Conservation (phyloP, 257 asterid genomes). For the Solanum bulbocastanum region DNA sequence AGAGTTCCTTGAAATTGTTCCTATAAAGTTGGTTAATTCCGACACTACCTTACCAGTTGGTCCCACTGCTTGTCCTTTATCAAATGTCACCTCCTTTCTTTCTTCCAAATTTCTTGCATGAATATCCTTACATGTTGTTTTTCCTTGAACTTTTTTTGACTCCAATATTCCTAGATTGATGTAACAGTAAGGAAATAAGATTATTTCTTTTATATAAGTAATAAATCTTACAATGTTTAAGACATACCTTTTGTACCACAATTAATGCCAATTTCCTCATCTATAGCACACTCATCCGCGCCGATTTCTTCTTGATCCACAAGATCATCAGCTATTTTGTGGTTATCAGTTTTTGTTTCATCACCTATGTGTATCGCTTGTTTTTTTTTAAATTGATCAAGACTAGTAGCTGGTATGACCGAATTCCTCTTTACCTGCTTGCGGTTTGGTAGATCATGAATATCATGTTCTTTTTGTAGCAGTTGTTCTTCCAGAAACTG, state of each 20-base stretch:
- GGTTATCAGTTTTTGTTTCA: background rate
- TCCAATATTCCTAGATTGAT: background rate
- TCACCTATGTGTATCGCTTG: background rate
- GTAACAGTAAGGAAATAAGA: background rate
- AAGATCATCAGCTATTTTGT: background rate
- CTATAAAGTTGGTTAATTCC: no score
- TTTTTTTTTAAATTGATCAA: background rate
- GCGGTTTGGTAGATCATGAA: background rate
- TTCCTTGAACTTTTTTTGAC: background rate
- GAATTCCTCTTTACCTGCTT: background rate
- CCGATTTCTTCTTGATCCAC: background rate
- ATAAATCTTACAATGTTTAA: background rate
- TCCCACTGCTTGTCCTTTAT: background rate
- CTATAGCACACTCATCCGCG: background rate
- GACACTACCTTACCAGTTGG: background rate
- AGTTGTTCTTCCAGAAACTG: no score
- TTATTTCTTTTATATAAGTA: background rate
- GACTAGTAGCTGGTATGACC: no score
- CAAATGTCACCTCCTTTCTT: background rate
- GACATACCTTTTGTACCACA: background rate
- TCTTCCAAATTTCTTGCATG: background rate
- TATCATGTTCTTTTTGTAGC: background rate
- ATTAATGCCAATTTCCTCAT: background rate
- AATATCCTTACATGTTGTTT: background rate
- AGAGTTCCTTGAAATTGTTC: background rate